phyloP scores from a whole-genome alignment of 2,329 filamentous ascomycete genomes.

The Cordyceps cicadae region DNA sequence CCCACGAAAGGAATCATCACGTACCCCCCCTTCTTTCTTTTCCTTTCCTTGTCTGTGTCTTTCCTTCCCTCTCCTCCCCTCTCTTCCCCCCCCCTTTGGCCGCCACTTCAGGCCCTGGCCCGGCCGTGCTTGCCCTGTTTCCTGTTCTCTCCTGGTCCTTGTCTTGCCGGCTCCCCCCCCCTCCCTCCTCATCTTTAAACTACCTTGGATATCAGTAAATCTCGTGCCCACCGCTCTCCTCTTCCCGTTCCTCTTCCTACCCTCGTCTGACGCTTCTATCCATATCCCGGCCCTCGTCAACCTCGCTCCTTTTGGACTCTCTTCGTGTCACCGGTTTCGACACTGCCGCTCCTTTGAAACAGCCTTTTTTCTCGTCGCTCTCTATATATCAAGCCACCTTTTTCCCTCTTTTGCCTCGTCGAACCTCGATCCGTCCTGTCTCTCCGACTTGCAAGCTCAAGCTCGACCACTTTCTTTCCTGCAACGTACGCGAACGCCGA shows the following conservation, averaged over 20 bases:
- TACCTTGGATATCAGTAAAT: background rate
- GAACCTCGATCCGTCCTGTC: background rate
- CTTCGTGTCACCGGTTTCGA: conserved; percentile 9
- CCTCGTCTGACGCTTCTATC: conserved; percentile 5
- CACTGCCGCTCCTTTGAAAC: conserved; percentile 15
- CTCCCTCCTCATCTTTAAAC: background rate
- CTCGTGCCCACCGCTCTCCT: conserved; percentile 8
- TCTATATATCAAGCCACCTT: conserved; percentile 10
- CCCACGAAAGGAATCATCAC: background rate
- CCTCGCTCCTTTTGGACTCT: conserved; percentile 12
- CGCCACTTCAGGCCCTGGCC: background rate
- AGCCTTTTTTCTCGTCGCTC: conserved; percentile 9
- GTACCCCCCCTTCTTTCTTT: background rate
- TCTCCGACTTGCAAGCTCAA: background rate
- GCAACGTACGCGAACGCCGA: conserved; percentile 12
- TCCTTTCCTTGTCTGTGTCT: background rate
- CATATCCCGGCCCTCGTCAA: conserved; percentile 8
- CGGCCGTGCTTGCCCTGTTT: too few relatives aligned
- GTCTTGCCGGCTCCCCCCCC: background rate
- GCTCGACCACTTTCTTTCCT: conserved; percentile 7
- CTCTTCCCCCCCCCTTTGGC: background rate
- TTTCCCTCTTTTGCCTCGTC: conserved; percentile 6
- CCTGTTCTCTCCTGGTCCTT: background rate
- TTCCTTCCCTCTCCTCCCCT: background rate
- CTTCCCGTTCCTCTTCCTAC: background rate